Percentiles rank a stretch among this genome's conserved stretches.
Conservation (phyloP, 768 basidiomycete genomes). For the Amanita thiersii region DNA sequence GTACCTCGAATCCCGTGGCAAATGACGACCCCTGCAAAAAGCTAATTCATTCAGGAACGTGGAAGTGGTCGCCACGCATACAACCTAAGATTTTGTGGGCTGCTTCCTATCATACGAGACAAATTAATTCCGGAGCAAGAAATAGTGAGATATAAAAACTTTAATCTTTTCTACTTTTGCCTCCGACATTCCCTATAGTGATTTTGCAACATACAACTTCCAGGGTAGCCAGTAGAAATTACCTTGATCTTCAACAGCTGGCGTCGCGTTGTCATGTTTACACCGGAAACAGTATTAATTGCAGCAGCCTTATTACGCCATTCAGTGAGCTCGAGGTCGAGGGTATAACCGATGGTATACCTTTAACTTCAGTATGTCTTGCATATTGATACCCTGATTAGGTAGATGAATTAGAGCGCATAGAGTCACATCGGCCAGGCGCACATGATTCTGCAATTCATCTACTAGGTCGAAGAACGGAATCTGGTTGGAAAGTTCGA, state of each 20-base stretch:
- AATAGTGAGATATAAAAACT: too few relatives aligned
- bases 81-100: conserved; percentile 72
- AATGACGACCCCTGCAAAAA: conserved; percentile 75
- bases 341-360: conserved; percentile 27
- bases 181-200: conserved; percentile 80
- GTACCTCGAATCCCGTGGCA: conserved; percentile 85
- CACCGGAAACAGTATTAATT: conserved; percentile 79
- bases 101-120: conserved; percentile 87
- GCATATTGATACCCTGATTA: conserved; percentile 82
- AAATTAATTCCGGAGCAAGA: neutral
- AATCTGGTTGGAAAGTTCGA: conserved; percentile 22
- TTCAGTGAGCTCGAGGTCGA: conserved; percentile 9
- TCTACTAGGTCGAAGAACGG: conserved; percentile 75
- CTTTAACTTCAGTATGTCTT: conserved; percentile 93
- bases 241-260: conserved; percentile 94
- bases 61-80: conserved; percentile 19
- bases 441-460: conserved; percentile 75
- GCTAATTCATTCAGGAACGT: neutral
- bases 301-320: conserved; percentile 51
- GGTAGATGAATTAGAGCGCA: conserved; percentile 10
- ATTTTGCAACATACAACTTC: conserved; percentile 14
- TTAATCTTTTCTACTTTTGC: conserved; percentile 98
- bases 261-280: conserved; percentile 85
- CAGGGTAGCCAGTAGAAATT: neutral
- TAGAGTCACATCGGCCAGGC: conserved; percentile 14